Conservation (phyloP, 2,329 filamentous ascomycete genomes). For the Fusarium globosum region DNA sequence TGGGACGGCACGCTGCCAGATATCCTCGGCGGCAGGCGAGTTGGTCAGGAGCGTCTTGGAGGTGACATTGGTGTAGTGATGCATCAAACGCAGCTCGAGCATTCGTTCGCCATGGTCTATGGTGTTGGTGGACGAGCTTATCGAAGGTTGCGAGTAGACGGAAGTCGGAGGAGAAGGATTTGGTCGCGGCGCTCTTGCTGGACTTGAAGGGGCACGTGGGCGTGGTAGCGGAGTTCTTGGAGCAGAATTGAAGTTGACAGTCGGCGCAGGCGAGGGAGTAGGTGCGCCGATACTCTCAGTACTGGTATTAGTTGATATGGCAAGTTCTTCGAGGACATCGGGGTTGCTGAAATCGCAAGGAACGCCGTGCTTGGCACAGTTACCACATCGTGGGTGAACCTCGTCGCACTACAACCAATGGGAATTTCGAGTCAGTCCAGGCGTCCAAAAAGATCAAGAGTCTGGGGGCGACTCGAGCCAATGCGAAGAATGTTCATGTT, state of each 20-base stretch:
- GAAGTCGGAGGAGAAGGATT: constrained; percentile 48
- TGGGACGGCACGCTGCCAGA: constrained; percentile 71
- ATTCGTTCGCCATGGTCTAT: constrained; percentile 57
- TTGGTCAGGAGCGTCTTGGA: constrained; percentile 68
- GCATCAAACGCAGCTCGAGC: constrained; percentile 71
- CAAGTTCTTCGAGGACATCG: constrained; percentile 58
- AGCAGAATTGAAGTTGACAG: constrained; percentile 32
- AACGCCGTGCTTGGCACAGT: constrained; percentile 75
- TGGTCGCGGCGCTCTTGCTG: constrained; percentile 34
- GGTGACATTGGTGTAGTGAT: constrained; percentile 72
- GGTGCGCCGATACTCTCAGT: constrained; percentile 41
- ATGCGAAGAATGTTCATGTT: neutral
- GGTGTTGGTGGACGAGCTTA: constrained; percentile 47
- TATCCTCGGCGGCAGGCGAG: constrained; percentile 61
- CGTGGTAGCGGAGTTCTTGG: constrained; percentile 42
- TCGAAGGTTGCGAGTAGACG: constrained; percentile 47
- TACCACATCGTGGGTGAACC: constrained; percentile 72
- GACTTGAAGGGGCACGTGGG: constrained; percentile 36
- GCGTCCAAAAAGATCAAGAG: neutral
- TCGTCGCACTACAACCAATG: constrained; percentile 67
- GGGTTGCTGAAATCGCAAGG: constrained; percentile 72
- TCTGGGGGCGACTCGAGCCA: neutral
- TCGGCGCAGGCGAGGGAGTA: constrained; percentile 39
- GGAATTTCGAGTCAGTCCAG: constrained; percentile 25
- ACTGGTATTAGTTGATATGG: constrained; percentile 52